These are phyloP conservation scores for Fusarium nygamai DNA, from an alignment of 2,329 filamentous ascomycete genomes.

Conservation along the genomic window DNA sequence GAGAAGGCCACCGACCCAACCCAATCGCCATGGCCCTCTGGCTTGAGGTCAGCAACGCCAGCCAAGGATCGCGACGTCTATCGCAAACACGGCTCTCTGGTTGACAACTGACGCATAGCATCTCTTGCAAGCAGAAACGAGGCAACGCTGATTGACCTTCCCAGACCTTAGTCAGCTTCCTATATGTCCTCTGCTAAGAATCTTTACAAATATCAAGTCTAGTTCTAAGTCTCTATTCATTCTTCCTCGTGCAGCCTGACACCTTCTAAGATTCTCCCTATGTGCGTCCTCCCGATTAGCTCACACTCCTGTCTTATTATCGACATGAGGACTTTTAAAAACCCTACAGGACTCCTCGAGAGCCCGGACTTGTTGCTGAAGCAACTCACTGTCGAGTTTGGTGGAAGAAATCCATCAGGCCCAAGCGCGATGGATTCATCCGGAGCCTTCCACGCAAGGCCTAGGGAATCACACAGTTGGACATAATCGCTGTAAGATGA, in stretches of 20 bases:
- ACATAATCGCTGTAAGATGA: neutral
- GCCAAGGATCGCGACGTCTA: no score
- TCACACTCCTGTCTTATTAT: no score
- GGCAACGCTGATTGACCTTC: no score
- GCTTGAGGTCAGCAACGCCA: no score
- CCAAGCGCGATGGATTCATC: neutral
- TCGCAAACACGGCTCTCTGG: no score
- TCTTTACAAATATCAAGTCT: neutral
- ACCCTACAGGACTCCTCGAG: neutral
- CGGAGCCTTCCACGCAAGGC: neutral
- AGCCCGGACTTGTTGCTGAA: neutral
- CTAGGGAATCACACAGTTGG: neutral
- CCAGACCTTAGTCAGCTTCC: neutral
- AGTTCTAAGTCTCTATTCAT: no score
- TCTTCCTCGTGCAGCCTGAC: neutral
- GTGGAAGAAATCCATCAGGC: neutral
- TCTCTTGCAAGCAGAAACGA: no score
- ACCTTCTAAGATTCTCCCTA: neutral
- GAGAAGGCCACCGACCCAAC: no score
- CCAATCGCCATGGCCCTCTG: no score
- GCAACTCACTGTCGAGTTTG: neutral
- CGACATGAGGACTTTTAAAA: no score
- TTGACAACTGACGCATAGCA: no score
- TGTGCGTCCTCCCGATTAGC: neutral
- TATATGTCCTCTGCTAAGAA: neutral